A percentile compares a stretch with the other conserved stretches of the same genome.
Evolutionary conservation across 1,284 basidiomycete genomes (phyloP).

Genomic region (Ustilago cynodontis): DNA sequence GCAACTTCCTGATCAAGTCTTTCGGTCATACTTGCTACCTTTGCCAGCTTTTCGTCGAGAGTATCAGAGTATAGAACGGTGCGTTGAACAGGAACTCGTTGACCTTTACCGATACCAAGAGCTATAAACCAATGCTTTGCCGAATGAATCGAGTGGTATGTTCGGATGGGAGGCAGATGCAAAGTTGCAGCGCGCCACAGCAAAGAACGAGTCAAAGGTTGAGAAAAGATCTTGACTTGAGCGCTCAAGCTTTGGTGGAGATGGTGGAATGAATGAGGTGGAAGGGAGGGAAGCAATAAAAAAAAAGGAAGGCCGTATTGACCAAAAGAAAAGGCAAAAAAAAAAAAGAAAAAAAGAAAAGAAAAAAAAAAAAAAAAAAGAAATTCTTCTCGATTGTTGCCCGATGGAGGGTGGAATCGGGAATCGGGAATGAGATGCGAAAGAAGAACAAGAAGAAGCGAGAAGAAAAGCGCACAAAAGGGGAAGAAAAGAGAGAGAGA

Average conservation of each 20-base stretch:
- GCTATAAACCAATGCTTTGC: constrained; percentile 28
- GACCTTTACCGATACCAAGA: constrained; percentile 35
- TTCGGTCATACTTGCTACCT: constrained; percentile 39
- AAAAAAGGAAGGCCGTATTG: neutral
- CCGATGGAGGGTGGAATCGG: neutral
- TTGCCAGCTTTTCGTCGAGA: constrained; percentile 23
- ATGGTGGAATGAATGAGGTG: no score
- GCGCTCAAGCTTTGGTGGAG: neutral
- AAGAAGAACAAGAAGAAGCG: constrained; percentile 13
- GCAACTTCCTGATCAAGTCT: constrained; percentile 20
- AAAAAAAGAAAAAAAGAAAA: neutral
- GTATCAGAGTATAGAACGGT: constrained; percentile 41
- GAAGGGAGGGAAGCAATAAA: neutral
- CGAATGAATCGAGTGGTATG: neutral
- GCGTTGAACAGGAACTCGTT: constrained; percentile 28
- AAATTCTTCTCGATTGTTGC: neutral
- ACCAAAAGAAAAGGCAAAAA: neutral
- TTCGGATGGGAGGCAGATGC: neutral
- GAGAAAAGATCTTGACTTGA: neutral
- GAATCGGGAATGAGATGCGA: neutral
- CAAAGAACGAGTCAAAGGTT: neutral
- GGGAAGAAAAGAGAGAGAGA: constrained; percentile 1
- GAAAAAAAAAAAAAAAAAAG: neutral
- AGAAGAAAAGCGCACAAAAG: constrained; percentile 11
- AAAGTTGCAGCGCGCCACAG: neutral